phyloP scores from a whole-genome alignment of 768 basidiomycete genomes.

The Steccherinum ochraceum region DNA sequence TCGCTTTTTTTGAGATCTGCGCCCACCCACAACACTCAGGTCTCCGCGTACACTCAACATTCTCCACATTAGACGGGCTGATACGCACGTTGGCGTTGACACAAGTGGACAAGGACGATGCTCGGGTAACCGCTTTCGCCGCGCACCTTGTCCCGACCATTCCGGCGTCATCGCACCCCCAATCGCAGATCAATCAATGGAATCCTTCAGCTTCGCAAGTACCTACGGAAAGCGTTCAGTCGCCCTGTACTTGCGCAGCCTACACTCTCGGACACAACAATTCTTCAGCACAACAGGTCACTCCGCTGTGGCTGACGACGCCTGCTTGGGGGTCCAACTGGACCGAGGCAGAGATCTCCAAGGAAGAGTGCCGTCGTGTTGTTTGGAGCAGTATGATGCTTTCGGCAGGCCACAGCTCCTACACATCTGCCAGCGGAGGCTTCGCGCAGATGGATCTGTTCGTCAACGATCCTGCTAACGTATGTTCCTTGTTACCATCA shows the following conservation, averaged over 20 bases:
- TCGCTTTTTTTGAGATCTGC: constrained; percentile 68
- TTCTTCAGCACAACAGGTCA: constrained; percentile 43
- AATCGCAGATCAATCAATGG: background rate
- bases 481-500: constrained; percentile 27
- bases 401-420: constrained; percentile 58
- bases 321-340: constrained; percentile 57
- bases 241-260: constrained; percentile 23
- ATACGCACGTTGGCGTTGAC: constrained; percentile 58
- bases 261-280: constrained; percentile 48
- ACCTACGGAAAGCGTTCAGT: background rate
- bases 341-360: constrained; percentile 58
- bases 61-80: constrained; percentile 61
- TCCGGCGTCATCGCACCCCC: constrained; percentile 4
- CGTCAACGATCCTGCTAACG: constrained; percentile 60
- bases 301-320: constrained; percentile 58
- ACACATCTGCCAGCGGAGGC: constrained; percentile 38
- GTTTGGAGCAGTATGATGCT: constrained; percentile 69
- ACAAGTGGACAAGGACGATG: constrained; percentile 51
- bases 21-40: constrained; percentile 57
- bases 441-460: constrained; percentile 37
- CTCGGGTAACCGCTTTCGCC: constrained; percentile 41
- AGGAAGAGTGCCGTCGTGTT: constrained; percentile 65
- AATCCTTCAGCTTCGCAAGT: background rate
- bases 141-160: constrained; percentile 46
- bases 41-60: constrained; percentile 47